These are phyloP conservation scores for Malassezia brasiliensis DNA, from an alignment of 1,284 basidiomycete species.

Conservation along the genomic window DNA sequence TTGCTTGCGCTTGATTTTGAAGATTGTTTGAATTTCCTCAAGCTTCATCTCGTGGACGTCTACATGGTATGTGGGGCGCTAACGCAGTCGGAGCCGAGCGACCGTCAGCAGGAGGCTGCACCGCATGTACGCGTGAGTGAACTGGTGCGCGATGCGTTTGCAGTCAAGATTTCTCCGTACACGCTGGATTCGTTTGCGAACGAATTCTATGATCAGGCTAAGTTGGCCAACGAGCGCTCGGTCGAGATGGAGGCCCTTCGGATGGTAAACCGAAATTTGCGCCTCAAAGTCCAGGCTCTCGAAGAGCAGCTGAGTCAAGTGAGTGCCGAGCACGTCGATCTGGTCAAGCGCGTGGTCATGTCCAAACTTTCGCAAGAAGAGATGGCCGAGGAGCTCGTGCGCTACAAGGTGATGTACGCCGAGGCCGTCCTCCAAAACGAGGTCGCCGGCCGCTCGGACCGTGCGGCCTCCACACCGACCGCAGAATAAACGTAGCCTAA, in stretches of 20 bases:
- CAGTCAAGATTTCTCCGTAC: constrained; percentile 36
- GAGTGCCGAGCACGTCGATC: constrained; percentile 42
- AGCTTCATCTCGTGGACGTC: constrained; percentile 32
- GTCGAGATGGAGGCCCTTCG: constrained; percentile 40
- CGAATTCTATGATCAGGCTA: constrained; percentile 41
- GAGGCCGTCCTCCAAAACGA: constrained; percentile 31
- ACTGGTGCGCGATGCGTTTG: constrained; percentile 41
- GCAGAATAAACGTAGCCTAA: too few species aligned
- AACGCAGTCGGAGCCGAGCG: not conserved
- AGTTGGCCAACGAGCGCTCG: constrained; percentile 35
- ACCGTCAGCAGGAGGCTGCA: not conserved
- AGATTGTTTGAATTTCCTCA: constrained; percentile 31
- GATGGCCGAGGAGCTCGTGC: constrained; percentile 42
- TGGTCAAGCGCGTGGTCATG: constrained; percentile 42
- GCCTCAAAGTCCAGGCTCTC: constrained; percentile 31
- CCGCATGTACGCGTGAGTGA: constrained; percentile 22
- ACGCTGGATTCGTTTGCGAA: constrained; percentile 35
- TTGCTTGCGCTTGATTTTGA: constrained; percentile 37
- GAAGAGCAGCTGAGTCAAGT: constrained; percentile 35
- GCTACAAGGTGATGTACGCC: constrained; percentile 44
- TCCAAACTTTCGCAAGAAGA: constrained; percentile 45
- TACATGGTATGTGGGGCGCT: constrained; percentile 19
- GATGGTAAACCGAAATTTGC: constrained; percentile 43
- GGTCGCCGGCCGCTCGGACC: not conserved
- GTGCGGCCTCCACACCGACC: not conserved